These are phyloP conservation scores for Saccharomycopsis synnaedendra DNA, from an alignment of 805 yeast species.

Conservation along the genomic window DNA sequence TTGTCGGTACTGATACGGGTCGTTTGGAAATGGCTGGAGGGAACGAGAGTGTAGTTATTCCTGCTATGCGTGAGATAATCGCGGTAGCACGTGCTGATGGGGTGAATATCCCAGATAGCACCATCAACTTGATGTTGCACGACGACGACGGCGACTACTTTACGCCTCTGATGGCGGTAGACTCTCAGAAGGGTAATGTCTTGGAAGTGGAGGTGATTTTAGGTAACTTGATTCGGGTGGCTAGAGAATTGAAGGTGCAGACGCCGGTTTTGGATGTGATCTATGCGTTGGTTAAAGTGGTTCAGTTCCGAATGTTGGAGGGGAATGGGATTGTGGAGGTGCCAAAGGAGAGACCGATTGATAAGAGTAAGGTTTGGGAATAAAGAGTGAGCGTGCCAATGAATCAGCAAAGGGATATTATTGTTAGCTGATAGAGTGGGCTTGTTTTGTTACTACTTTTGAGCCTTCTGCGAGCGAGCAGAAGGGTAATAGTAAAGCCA, in stretches of 20 bases:
- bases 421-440: background rate
- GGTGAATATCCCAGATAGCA: slow-evolving; percentile 36
- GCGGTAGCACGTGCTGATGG: slow-evolving; percentile 64
- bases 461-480: background rate
- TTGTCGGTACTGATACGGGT: slow-evolving; percentile 50
- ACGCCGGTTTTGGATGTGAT: slow-evolving; percentile 52
- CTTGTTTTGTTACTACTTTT: background rate
- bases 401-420: too few relatives aligned
- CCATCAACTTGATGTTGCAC: slow-evolving; percentile 39
- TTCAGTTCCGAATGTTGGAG: slow-evolving; percentile 55
- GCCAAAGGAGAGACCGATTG: slow-evolving; percentile 11
- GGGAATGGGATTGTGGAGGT: slow-evolving; percentile 27
- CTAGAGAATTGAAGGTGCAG: slow-evolving; percentile 30
- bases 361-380: slow-evolving; percentile 6
- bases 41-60: slow-evolving; percentile 29
- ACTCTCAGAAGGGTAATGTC: slow-evolving; percentile 50
- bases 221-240: slow-evolving; percentile 50
- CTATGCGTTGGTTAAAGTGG: slow-evolving; percentile 46
- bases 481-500: too few relatives aligned
- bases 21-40: slow-evolving; percentile 36
- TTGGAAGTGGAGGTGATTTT: slow-evolving; percentile 64
- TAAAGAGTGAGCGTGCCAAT: background rate
- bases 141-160: slow-evolving; percentile 49
- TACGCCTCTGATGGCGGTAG: slow-evolving; percentile 67
- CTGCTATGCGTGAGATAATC: slow-evolving; percentile 59